Percentiles rank a stretch among this genome's conserved stretches.
phyloP scores from a whole-genome alignment of 2,329 filamentous ascomycete species.

The Gliomastix tumulicola region DNA sequence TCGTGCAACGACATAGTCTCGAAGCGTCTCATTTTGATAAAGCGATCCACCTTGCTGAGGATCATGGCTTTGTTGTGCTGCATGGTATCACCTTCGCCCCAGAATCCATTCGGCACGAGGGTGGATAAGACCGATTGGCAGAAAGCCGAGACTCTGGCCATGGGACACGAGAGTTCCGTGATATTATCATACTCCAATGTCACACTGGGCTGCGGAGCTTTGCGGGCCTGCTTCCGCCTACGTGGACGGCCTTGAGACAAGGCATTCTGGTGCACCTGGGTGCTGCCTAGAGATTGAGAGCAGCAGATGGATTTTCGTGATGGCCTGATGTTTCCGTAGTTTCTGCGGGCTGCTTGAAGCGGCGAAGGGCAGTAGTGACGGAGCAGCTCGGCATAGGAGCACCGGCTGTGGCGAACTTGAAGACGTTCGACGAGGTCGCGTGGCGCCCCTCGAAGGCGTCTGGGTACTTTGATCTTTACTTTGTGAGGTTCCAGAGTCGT shows the following conservation, averaged over 20 bases:
- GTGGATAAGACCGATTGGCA: slow-evolving; percentile 69
- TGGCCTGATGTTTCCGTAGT: too few species aligned
- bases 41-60: slow-evolving; percentile 65
- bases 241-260: too few species aligned
- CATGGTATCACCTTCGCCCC: slow-evolving; percentile 52
- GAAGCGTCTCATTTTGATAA: slow-evolving; percentile 71
- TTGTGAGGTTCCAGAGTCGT: too few species aligned
- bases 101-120: slow-evolving; percentile 69
- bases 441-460: slow-evolving; percentile 58
- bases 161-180: slow-evolving; percentile 61
- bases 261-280: slow-evolving; percentile 3
- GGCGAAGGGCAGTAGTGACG: slow-evolving; percentile 68
- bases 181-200: slow-evolving; percentile 32
- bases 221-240: too few species aligned
- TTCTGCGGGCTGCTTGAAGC: slow-evolving; percentile 3
- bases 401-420: slow-evolving; percentile 64
- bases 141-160: slow-evolving; percentile 71
- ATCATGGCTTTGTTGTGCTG: slow-evolving; percentile 55
- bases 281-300: too few species aligned
- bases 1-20: slow-evolving; percentile 78
- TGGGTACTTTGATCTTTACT: too few species aligned
- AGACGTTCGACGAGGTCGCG: slow-evolving; percentile 58
- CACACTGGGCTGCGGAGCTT: slow-evolving; percentile 4
- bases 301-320: too few species aligned
- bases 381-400: slow-evolving; percentile 73